These are phyloP conservation scores for Elsinoe arachidis DNA, from an alignment of 2,329 filamentous ascomycete genomes.

Conservation along the genomic window DNA sequence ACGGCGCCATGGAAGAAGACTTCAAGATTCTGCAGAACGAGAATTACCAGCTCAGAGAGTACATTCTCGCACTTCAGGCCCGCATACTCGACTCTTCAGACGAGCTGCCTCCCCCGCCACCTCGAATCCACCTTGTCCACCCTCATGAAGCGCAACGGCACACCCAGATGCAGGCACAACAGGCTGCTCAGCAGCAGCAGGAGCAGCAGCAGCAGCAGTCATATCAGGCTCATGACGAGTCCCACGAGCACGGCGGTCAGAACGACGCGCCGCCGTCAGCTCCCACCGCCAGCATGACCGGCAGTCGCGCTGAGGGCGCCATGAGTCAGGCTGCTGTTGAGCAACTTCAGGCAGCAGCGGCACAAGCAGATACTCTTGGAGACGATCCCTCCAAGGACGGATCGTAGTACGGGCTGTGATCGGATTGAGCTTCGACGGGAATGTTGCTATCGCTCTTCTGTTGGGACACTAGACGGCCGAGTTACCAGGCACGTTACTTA, in stretches of 20 bases:
- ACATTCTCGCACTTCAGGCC: slow-evolving; percentile 83
- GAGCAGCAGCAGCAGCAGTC: not conserved
- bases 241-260: not conserved
- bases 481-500: not conserved
- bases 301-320: slow-evolving; percentile 22
- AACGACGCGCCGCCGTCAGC: not conserved
- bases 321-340: slow-evolving; percentile 29
- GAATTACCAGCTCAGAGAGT: slow-evolving; percentile 84
- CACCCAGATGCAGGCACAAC: slow-evolving; percentile 14
- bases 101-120: slow-evolving; percentile 75
- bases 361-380: slow-evolving; percentile 17
- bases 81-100: slow-evolving; percentile 74
- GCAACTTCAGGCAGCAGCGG: slow-evolving; percentile 30
- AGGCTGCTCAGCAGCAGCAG: slow-evolving; percentile 21
- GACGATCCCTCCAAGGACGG: not conserved
- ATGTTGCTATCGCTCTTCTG: too few species aligned
- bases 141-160: slow-evolving; percentile 24
- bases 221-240: not conserved
- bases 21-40: slow-evolving; percentile 78
- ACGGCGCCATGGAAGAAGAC: slow-evolving; percentile 62
- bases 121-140: slow-evolving; percentile 63
- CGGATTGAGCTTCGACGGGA: not conserved
- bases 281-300: slow-evolving; percentile 11
- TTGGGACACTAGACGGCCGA: too few species aligned
- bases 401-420: not conserved